These are phyloP conservation scores for Podospora australis DNA, from an alignment of 495 filamentous ascomycete species.

Conservation along the genomic window DNA sequence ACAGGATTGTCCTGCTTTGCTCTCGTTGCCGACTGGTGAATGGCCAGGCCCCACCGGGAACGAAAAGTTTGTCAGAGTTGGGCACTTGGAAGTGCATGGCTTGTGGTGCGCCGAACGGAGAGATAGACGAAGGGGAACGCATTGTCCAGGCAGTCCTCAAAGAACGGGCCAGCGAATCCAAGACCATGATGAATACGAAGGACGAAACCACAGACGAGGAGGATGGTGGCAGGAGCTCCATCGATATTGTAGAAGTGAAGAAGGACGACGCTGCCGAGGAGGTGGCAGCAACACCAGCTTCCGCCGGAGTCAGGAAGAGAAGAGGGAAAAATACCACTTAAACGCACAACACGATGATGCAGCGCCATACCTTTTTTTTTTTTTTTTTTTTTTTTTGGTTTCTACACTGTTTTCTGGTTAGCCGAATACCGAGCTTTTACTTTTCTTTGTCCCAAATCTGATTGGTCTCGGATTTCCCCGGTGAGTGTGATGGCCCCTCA, in stretches of 20 bases:
- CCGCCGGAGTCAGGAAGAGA: neutral
- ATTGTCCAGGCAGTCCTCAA: slow-evolving; percentile 46
- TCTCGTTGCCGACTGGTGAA: slow-evolving; percentile 79
- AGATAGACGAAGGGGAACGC: slow-evolving; percentile 60
- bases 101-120: slow-evolving; percentile 80
- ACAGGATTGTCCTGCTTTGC: slow-evolving; percentile 87
- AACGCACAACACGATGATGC: neutral
- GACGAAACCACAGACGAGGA: slow-evolving; percentile 21
- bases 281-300: too few relatives aligned
- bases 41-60: slow-evolving; percentile 88
- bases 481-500: too few relatives aligned
- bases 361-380: neutral
- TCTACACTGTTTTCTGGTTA: too few relatives aligned
- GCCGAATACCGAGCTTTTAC: too few relatives aligned
- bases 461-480: too few relatives aligned
- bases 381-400: neutral
- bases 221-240: slow-evolving; percentile 28
- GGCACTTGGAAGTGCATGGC: slow-evolving; percentile 84
- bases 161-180: neutral
- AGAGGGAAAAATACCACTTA: slow-evolving; percentile 8
- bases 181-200: neutral
- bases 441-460: too few relatives aligned
- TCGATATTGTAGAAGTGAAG: slow-evolving; percentile 35
- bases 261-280: slow-evolving; percentile 24
- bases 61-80: slow-evolving; percentile 67